These are phyloP conservation scores for Capsicum rhomboideum DNA, from an alignment of 257 asterid species.

Conservation along the genomic window DNA sequence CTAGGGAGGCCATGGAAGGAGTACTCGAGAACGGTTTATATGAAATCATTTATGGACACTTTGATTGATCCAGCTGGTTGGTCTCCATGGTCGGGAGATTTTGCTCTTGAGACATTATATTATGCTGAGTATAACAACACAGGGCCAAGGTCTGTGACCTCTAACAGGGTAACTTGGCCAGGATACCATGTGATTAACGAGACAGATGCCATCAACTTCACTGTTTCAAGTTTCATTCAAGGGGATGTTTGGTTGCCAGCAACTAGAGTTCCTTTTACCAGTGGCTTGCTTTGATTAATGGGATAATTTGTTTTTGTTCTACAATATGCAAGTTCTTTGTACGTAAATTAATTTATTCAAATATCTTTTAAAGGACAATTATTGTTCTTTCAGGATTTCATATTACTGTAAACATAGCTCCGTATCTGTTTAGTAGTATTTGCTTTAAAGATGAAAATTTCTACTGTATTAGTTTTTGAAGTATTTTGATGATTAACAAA, in stretches of 20 bases:
- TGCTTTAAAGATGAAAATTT: too few species aligned
- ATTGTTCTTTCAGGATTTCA: too few species aligned
- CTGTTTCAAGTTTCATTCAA: conserved; percentile 10
- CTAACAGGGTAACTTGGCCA: conserved; percentile 15
- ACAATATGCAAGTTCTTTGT: too few species aligned
- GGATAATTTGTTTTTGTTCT: too few species aligned
- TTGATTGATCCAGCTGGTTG: conserved; percentile 20
- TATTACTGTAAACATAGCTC: too few species aligned
- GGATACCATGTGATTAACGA: conserved; percentile 18
- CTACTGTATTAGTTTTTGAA: too few species aligned
- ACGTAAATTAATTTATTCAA: too few species aligned
- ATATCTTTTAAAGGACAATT: too few species aligned
- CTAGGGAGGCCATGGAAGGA: conserved; percentile 16
- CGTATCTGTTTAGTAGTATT: too few species aligned
- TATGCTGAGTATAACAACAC: conserved; percentile 25
- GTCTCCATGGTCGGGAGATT: conserved; percentile 15
- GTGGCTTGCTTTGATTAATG: conserved; percentile 3
- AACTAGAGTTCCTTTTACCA: conserved; percentile 8
- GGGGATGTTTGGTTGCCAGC: conserved; percentile 19
- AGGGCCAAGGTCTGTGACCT: conserved; percentile 14
- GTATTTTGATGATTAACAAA: too few species aligned
- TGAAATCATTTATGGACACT: conserved; percentile 23
- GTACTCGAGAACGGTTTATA: conserved; percentile 5
- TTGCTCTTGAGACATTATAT: conserved; percentile 14
- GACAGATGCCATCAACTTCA: conserved; percentile 8